These are phyloP conservation scores for Wallacemonas rigidus DNA, from an alignment of 208 protist species.

Conservation along the genomic window DNA sequence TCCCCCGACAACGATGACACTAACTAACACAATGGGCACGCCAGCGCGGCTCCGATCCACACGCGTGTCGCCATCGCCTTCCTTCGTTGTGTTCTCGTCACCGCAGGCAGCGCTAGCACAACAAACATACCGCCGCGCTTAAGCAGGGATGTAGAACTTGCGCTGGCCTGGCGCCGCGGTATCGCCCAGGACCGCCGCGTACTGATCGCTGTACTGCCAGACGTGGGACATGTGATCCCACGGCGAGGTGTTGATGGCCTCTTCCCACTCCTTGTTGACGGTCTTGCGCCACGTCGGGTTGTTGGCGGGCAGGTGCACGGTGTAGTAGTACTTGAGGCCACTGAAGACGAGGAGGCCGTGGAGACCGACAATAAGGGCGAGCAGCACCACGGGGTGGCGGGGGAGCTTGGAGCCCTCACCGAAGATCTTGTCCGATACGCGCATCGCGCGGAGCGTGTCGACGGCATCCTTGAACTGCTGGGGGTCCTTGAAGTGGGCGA, in stretches of 20 bases:
- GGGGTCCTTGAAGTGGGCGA: slow-evolving; percentile 87
- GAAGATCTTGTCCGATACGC: slow-evolving; percentile 82
- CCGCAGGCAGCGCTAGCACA: neutral
- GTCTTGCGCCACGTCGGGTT: slow-evolving; percentile 90
- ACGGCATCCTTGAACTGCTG: slow-evolving; percentile 88
- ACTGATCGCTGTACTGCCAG: slow-evolving; percentile 88
- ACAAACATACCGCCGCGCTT: slow-evolving; percentile 11
- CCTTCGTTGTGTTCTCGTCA: neutral
- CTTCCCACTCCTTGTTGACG: slow-evolving; percentile 92
- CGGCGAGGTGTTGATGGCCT: slow-evolving; percentile 89
- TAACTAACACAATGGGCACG: too few relatives aligned
- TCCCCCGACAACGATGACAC: too few relatives aligned
- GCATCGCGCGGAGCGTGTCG: slow-evolving; percentile 80
- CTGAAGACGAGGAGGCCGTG: slow-evolving; percentile 50
- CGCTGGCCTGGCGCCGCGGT: slow-evolving; percentile 52
- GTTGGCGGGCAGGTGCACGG: slow-evolving; percentile 71
- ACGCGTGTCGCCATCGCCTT: too few relatives aligned
- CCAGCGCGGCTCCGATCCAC: too few relatives aligned
- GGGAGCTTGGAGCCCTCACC: slow-evolving; percentile 82
- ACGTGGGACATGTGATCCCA: slow-evolving; percentile 92
- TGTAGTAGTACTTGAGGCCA: slow-evolving; percentile 75
- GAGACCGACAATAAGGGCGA: slow-evolving; percentile 39
- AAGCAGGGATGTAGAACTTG: slow-evolving; percentile 84
- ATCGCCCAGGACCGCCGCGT: slow-evolving; percentile 70
- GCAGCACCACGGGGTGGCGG: slow-evolving; percentile 45